phyloP scores from a whole-genome alignment of 2,329 filamentous ascomycete genomes.

The Pyrenophora tritici-repentis region DNA sequence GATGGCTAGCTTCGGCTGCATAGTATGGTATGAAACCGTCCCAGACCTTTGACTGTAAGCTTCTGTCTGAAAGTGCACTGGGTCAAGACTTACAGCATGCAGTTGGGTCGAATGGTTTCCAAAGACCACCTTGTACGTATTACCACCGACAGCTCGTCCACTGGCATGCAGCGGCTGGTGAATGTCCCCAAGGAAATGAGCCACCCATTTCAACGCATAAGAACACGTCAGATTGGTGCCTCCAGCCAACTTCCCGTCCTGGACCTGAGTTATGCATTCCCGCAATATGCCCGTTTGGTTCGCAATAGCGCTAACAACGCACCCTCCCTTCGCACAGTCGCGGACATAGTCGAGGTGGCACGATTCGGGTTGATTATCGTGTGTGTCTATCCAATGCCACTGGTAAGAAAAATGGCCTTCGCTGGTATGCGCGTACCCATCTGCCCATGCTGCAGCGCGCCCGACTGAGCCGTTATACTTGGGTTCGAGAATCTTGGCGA shows the following conservation, averaged over 20 bases:
- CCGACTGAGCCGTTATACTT: constrained; percentile 49
- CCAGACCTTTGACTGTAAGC: constrained; percentile 43
- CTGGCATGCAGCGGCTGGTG: constrained; percentile 51
- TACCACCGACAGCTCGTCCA: constrained; percentile 46
- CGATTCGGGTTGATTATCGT: constrained; percentile 39
- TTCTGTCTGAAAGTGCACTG: background rate
- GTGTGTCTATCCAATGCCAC: constrained; percentile 50
- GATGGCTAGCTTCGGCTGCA: constrained; percentile 38
- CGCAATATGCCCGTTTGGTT: constrained; percentile 49
- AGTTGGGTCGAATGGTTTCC: constrained; percentile 40
- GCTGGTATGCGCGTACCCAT: constrained; percentile 46
- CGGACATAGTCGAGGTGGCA: constrained; percentile 46
- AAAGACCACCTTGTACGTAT: constrained; percentile 47
- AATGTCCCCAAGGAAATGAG: constrained; percentile 51
- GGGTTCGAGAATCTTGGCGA: constrained; percentile 46
- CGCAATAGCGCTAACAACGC: constrained; percentile 50
- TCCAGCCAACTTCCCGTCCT: constrained; percentile 24
- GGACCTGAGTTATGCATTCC: constrained; percentile 41
- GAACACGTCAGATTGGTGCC: constrained; percentile 46
- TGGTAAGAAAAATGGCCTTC: constrained; percentile 50
- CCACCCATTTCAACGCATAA: constrained; percentile 50
- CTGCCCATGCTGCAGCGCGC: constrained; percentile 48
- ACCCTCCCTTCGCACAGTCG: constrained; percentile 48
- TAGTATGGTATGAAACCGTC: constrained; percentile 47
- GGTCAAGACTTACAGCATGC: constrained; percentile 41